Percentiles rank a stretch among this genome's conserved stretches.
Evolutionary conservation across 208 protist species (phyloP).

Genomic region (Phytomonas sp.): DNA sequence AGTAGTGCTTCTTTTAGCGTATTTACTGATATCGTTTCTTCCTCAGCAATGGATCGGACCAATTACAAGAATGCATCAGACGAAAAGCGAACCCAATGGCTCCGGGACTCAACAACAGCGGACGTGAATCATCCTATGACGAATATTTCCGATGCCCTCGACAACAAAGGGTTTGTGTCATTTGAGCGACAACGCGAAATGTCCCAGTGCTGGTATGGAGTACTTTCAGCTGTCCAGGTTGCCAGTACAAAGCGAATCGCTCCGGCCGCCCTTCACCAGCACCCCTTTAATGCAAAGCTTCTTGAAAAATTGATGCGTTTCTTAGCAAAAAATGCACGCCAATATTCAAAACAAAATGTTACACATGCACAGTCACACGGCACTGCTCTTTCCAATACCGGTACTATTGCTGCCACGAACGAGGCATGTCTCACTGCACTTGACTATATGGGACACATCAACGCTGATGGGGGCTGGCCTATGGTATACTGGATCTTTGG

Average conservation of each 20-base stretch:
- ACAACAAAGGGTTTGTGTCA: neutral
- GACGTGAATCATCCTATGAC: neutral
- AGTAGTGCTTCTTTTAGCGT: neutral
- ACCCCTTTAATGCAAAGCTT: neutral
- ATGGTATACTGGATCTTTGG: slow-evolving; percentile 59
- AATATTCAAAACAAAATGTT: neutral
- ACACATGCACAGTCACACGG: neutral
- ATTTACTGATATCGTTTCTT: neutral
- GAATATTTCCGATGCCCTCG: neutral
- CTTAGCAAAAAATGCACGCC: neutral
- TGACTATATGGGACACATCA: slow-evolving; percentile 62
- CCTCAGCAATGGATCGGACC: neutral
- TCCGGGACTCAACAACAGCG: neutral
- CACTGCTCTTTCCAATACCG: neutral
- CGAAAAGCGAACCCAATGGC: neutral
- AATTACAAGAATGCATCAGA: neutral
- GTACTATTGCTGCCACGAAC: neutral
- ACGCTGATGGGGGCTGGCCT: slow-evolving; percentile 38
- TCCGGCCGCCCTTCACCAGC: neutral
- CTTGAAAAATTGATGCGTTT: slow-evolving; percentile 3
- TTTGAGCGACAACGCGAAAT: neutral
- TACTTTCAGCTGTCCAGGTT: neutral
- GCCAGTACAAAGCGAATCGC: neutral
- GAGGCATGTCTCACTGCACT: slow-evolving; percentile 12
- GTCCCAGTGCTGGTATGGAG: neutral